phyloP scores from a whole-genome alignment of 129 eudicot species.

The Arctium minus region DNA sequence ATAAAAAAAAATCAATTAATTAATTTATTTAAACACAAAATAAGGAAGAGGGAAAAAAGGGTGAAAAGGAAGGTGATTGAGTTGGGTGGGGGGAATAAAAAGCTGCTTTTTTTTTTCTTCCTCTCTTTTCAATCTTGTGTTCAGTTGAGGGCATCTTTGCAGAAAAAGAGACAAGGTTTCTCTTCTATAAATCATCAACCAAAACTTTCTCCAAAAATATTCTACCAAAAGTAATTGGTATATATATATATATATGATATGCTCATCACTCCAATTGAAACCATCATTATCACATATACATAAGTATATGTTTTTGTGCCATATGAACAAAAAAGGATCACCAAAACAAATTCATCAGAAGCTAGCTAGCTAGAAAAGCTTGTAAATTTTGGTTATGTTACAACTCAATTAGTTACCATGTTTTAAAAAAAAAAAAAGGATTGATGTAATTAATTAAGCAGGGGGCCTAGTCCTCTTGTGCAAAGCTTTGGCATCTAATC shows the following conservation, averaged over 20 bases:
- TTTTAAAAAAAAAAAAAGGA: not conserved
- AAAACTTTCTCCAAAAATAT: not conserved
- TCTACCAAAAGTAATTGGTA: not conserved
- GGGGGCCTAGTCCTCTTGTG: conserved; percentile 59
- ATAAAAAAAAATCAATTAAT: too few species aligned
- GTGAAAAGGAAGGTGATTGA: not conserved
- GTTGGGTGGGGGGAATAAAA: not conserved
- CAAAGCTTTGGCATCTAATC: conserved; percentile 40
- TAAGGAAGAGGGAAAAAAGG: not conserved
- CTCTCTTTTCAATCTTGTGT: not conserved
- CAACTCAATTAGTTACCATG: not conserved
- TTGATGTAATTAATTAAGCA: conserved; percentile 34
- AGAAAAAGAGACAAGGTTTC: not conserved
- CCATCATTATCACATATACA: not conserved
- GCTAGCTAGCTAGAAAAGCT: not conserved
- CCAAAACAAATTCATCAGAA: not conserved
- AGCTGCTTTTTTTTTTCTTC: not conserved
- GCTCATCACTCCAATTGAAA: not conserved
- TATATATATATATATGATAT: not conserved
- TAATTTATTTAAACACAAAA: not conserved
- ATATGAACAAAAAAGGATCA: not conserved
- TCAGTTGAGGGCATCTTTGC: not conserved
- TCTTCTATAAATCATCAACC: not conserved
- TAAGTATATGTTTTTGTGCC: not conserved
- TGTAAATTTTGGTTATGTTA: not conserved